Evolutionary conservation across 805 yeast species (phyloP).

Genomic region (Spathaspora gorwiae): DNA sequence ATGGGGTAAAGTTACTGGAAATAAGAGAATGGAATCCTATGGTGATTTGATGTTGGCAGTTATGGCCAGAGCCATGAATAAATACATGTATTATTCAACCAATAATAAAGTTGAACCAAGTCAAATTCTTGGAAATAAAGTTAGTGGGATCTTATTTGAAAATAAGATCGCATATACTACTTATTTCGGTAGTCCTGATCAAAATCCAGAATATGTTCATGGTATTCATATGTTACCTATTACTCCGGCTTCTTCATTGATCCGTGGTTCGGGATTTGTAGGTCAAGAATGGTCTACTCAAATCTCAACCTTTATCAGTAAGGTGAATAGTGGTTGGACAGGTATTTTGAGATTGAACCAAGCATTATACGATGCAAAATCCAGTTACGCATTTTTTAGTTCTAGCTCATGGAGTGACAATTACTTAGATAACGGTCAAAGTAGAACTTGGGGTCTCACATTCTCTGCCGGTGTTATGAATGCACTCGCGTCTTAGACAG

Average conservation of each 20-base stretch:
- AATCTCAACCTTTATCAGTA: constrained; percentile 29
- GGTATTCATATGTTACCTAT: constrained; percentile 78
- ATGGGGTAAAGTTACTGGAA: constrained; percentile 61
- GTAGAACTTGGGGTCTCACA: constrained; percentile 14
- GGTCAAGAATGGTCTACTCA: constrained; percentile 39
- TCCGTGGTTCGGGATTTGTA: constrained; percentile 50
- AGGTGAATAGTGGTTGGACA: constrained; percentile 57
- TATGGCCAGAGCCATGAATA: constrained; percentile 49
- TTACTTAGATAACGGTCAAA: constrained; percentile 5
- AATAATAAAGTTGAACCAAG: constrained; percentile 45
- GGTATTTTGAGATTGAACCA: constrained; percentile 38
- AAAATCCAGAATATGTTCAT: constrained; percentile 56
- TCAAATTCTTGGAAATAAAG: constrained; percentile 51
- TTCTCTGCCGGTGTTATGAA: constrained; percentile 12
- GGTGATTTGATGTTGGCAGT: constrained; percentile 58
- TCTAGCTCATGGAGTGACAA: constrained; percentile 11
- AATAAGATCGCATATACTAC: constrained; percentile 72
- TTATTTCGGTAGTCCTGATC: constrained; percentile 49
- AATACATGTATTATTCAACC: constrained; percentile 48
- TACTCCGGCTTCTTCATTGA: constrained; percentile 55
- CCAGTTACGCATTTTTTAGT: constrained; percentile 14
- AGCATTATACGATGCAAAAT: constrained; percentile 15
- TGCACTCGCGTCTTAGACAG: neutral
- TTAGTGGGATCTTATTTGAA: constrained; percentile 66
- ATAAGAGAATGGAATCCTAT: constrained; percentile 47